These are phyloP conservation scores for Rhizopogon roseolus DNA, from an alignment of 768 basidiomycete species.

Conservation along the genomic window DNA sequence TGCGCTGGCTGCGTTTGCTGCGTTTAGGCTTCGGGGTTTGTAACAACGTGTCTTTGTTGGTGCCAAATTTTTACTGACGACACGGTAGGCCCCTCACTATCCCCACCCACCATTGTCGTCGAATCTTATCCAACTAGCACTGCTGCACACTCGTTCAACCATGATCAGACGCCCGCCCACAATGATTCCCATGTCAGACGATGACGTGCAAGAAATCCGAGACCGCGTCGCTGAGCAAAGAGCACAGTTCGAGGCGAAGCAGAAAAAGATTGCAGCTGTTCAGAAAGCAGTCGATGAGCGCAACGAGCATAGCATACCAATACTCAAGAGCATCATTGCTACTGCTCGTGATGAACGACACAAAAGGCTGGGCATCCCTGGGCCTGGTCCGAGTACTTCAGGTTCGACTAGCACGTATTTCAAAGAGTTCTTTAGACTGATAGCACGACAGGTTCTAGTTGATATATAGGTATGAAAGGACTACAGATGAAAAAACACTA, in stretches of 20 bases:
- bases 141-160: neutral
- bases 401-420: neutral
- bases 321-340: constrained; percentile 13
- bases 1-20: constrained; percentile 3
- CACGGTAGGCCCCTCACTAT: neutral
- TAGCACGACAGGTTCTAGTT: neutral
- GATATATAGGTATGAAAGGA: neutral
- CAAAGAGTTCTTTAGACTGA: neutral
- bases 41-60: constrained; percentile 11
- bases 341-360: constrained; percentile 22
- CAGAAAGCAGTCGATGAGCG: constrained; percentile 39
- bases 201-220: constrained; percentile 76
- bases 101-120: neutral
- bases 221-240: constrained; percentile 51
- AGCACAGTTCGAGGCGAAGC: constrained; percentile 33
- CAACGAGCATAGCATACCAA: constrained; percentile 8
- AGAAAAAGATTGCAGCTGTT: constrained; percentile 39
- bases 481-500: constrained; percentile 1
- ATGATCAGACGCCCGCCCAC: constrained; percentile 81
- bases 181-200: constrained; percentile 69
- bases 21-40: neutral
- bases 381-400: constrained; percentile 19
- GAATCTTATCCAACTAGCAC: no score
- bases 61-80: neutral
- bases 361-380: constrained; percentile 20